Conservation (phyloP, 2,329 filamentous ascomycete genomes). For the Cryphonectria nitschkei region DNA sequence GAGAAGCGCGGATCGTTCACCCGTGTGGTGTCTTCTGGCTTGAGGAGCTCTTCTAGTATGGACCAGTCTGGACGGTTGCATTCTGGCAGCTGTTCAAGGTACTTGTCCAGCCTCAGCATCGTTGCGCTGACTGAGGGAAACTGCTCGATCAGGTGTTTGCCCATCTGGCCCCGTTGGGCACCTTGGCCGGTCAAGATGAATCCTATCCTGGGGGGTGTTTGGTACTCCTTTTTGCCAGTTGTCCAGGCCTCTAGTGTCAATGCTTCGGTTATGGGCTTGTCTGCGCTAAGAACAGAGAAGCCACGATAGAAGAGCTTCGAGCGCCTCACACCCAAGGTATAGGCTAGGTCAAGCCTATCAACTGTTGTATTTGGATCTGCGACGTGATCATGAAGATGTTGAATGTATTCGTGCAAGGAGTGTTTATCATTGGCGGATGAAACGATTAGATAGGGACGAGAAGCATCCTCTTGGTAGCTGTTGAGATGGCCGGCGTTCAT, state of each 20-base stretch:
- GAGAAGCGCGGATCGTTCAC: constrained; percentile 21
- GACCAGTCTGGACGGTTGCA: constrained; percentile 18
- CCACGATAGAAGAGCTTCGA: constrained; percentile 25
- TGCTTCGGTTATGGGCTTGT: neutral
- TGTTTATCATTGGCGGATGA: neutral
- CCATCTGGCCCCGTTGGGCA: constrained; percentile 41
- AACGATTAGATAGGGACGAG: neutral
- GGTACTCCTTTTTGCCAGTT: neutral
- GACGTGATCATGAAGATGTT: neutral
- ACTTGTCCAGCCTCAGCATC: constrained; percentile 4
- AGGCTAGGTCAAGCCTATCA: constrained; percentile 32
- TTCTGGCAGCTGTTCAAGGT: neutral
- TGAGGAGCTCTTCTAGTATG: constrained; percentile 9
- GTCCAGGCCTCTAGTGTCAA: constrained; percentile 8
- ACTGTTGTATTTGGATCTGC: neutral
- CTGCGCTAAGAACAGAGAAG: neutral
- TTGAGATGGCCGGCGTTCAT: neutral
- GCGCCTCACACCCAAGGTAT: constrained; percentile 33
- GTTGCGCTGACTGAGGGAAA: neutral
- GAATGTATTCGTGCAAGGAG: neutral
- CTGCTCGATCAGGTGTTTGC: constrained; percentile 24
- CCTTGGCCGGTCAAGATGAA: constrained; percentile 41
- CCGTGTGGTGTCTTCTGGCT: constrained; percentile 9
- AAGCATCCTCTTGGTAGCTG: neutral
- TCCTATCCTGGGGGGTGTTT: constrained; percentile 3